Percentiles rank a stretch among this genome's conserved stretches.
Evolutionary conservation across 2,329 filamentous ascomycete genomes (phyloP).

Genomic region (Thyridium curvatum): DNA sequence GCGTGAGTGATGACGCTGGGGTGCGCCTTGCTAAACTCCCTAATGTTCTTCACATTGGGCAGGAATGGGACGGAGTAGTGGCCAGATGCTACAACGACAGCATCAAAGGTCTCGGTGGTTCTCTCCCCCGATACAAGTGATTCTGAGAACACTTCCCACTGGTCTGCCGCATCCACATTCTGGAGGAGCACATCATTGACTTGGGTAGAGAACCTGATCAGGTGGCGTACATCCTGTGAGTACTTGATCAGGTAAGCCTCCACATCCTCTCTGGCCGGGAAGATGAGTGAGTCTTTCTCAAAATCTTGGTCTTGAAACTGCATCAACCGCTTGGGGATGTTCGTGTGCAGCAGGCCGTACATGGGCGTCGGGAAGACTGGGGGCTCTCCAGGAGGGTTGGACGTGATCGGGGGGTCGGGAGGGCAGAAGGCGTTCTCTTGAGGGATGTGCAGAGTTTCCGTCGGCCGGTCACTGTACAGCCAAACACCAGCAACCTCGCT

Average conservation of each 20-base stretch:
- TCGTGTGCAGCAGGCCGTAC: slow-evolving; percentile 78
- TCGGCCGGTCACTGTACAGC: slow-evolving; percentile 61
- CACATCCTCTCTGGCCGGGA: slow-evolving; percentile 67
- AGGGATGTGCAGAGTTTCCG: slow-evolving; percentile 50
- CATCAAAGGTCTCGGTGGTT: slow-evolving; percentile 55
- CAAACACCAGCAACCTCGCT: slow-evolving; percentile 74
- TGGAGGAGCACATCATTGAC: slow-evolving; percentile 53
- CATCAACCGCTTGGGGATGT: slow-evolving; percentile 81
- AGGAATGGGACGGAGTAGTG: slow-evolving; percentile 67
- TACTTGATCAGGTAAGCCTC: slow-evolving; percentile 70
- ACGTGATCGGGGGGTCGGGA: slow-evolving; percentile 56
- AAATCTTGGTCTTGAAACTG: slow-evolving; percentile 67
- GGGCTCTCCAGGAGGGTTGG: slow-evolving; percentile 19
- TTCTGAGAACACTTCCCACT: slow-evolving; percentile 56
- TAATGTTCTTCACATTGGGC: slow-evolving; percentile 55
- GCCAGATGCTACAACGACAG: slow-evolving; percentile 68
- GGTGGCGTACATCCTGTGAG: slow-evolving; percentile 56
- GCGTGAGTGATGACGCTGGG: slow-evolving; percentile 64
- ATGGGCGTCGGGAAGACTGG: slow-evolving; percentile 74
- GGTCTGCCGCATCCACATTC: slow-evolving; percentile 26
- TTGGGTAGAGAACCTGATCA: slow-evolving; percentile 65
- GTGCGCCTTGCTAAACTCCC: slow-evolving; percentile 51
- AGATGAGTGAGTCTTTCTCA: slow-evolving; percentile 57
- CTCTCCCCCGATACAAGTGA: slow-evolving; percentile 37
- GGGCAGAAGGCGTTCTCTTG: slow-evolving; percentile 60